A percentile compares a stretch with the other conserved stretches of the same genome.
phyloP scores from a whole-genome alignment of 2,329 filamentous ascomycete genomes.

The Pseudonectria buxi region DNA sequence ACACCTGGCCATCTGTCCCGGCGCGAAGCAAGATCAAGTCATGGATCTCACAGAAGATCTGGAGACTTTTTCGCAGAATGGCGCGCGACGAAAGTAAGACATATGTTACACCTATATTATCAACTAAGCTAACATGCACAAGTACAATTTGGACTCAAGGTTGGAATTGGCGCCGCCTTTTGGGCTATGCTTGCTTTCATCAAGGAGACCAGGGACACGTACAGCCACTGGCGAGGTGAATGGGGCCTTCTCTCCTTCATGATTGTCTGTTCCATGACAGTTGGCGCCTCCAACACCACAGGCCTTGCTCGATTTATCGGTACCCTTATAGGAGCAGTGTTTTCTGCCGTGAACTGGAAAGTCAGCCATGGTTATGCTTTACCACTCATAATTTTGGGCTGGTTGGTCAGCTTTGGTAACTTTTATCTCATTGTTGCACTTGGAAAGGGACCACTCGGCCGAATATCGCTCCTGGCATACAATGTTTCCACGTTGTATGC shows the following conservation, averaged over 20 bases:
- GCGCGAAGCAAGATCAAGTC: conserved; percentile 11
- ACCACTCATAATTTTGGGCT: conserved; percentile 70
- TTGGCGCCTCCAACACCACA: conserved; percentile 93
- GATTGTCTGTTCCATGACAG: conserved; percentile 98
- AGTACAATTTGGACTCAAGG: conserved; percentile 75
- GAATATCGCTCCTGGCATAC: conserved; percentile 92
- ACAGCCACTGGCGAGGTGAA: conserved; percentile 85
- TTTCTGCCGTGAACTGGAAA: conserved; percentile 73
- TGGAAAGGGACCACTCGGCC: conserved; percentile 81
- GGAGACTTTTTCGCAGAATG: conserved; percentile 34
- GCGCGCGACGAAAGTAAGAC: conserved; percentile 38
- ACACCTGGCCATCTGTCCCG: conserved; percentile 6
- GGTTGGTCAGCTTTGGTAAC: conserved; percentile 71
- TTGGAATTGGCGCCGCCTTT: conserved; percentile 79
- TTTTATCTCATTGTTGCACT: conserved; percentile 84
- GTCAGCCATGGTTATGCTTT: conserved; percentile 66
- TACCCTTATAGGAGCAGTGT: conserved; percentile 71
- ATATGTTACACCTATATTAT: conserved; percentile 33
- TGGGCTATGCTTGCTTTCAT: conserved; percentile 89
- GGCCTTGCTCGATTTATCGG: conserved; percentile 79
- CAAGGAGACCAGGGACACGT: conserved; percentile 66
- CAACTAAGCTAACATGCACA: conserved; percentile 31
- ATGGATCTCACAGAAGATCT: conserved; percentile 18
- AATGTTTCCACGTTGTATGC: conserved; percentile 92
- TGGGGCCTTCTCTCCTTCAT: conserved; percentile 97